Evolutionary conservation across 225 moss, liverwort and hornwort genomes (phyloP).

Genomic region (Pseudoscleropodium purum): DNA sequence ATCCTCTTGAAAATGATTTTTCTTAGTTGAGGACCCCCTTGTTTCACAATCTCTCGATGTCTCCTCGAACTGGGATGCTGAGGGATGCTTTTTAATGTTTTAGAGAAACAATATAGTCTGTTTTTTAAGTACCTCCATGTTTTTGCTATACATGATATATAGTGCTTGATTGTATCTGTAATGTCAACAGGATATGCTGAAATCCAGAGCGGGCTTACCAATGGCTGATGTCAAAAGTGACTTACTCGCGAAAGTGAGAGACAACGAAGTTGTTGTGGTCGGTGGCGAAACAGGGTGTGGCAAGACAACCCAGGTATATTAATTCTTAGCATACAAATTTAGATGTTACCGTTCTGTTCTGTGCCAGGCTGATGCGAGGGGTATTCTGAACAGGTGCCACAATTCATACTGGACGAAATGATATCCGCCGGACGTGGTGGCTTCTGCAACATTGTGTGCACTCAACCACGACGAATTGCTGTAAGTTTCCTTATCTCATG

Average conservation of each 20-base stretch:
- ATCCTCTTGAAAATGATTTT: background rate
- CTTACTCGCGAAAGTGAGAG: conserved; percentile 56
- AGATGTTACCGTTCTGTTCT: background rate
- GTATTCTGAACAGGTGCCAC: conserved; percentile 61
- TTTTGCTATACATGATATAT: background rate
- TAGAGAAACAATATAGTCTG: background rate
- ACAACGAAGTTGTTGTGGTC: conserved; percentile 84
- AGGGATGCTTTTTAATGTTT: background rate
- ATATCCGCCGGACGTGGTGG: conserved; percentile 70
- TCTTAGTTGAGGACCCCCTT: background rate
- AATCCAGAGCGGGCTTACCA: conserved; percentile 60
- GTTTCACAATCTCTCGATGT: background rate
- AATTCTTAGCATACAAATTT: background rate
- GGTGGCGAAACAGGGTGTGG: conserved; percentile 99
- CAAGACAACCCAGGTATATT: conserved; percentile 87
- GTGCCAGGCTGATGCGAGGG: conserved; percentile 10
- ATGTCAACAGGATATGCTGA: conserved; percentile 57
- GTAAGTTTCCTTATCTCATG: conserved; percentile 28
- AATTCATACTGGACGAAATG: conserved; percentile 95
- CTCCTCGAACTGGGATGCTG: background rate
- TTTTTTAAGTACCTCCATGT: background rate
- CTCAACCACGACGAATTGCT: conserved; percentile 98
- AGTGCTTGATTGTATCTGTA: background rate
- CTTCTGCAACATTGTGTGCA: conserved; percentile 96
- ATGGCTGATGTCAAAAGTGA: conserved; percentile 71